Evolutionary conservation across 2,329 filamentous ascomycete genomes (phyloP).

Genomic region (Dothideomycetes sp.): DNA sequence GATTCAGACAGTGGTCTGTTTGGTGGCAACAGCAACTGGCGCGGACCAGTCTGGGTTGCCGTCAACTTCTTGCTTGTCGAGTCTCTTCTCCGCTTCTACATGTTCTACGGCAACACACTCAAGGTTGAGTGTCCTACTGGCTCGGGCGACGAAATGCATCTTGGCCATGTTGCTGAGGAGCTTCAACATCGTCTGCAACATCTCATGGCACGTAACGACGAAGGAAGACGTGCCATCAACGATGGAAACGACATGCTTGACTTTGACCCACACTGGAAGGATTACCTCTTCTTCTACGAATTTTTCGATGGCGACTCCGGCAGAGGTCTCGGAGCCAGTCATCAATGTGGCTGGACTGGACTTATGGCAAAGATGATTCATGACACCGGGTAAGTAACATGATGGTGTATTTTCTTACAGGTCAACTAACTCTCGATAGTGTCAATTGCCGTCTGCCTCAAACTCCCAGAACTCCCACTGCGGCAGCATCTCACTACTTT

Average conservation of each 20-base stretch:
- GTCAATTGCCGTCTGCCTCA: slow-evolving; percentile 85
- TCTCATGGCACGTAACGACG: slow-evolving; percentile 73
- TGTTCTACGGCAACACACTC: slow-evolving; percentile 85
- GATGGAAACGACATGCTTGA: slow-evolving; percentile 75
- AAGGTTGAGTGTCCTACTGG: slow-evolving; percentile 90
- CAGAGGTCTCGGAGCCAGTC: slow-evolving; percentile 79
- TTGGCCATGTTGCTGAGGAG: slow-evolving; percentile 89
- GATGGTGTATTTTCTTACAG: background rate
- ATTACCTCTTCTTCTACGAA: slow-evolving; percentile 91
- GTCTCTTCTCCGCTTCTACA: slow-evolving; percentile 87
- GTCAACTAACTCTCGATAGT: slow-evolving; percentile 40
- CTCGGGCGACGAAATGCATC: slow-evolving; percentile 89
- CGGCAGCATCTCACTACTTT: slow-evolving; percentile 86
- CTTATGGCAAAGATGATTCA: slow-evolving; percentile 95
- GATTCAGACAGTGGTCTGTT: slow-evolving; percentile 94
- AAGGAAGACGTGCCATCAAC: slow-evolving; percentile 83
- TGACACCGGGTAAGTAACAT: slow-evolving; percentile 71
- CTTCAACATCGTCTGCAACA: slow-evolving; percentile 91
- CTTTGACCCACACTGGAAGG: slow-evolving; percentile 87
- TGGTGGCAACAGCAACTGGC: slow-evolving; percentile 96
- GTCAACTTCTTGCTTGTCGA: slow-evolving; percentile 94
- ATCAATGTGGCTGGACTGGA: slow-evolving; percentile 96
- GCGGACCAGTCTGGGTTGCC: slow-evolving; percentile 87
- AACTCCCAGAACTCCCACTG: slow-evolving; percentile 78
- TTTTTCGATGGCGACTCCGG: slow-evolving; percentile 93